These are phyloP conservation scores for Aspergillus nomiae DNA, from an alignment of 2,329 filamentous ascomycete genomes.

Conservation along the genomic window DNA sequence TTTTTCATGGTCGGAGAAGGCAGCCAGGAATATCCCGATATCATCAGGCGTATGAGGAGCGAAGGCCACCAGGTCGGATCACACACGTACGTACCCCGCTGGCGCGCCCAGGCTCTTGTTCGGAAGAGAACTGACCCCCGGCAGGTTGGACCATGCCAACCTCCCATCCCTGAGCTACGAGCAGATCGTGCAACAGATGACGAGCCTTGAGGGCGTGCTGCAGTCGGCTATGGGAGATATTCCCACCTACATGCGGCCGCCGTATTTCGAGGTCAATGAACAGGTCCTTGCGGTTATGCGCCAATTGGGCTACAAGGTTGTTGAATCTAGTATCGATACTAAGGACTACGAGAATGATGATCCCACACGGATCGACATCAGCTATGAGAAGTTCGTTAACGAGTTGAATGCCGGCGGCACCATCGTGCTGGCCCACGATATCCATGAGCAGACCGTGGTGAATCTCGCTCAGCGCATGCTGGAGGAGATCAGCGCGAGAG, in stretches of 20 bases:
- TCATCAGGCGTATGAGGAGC: slow-evolving; percentile 31
- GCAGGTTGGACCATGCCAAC: slow-evolving; percentile 44
- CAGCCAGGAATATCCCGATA: slow-evolving; percentile 25
- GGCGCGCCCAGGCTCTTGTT: not conserved
- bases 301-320: slow-evolving; percentile 49
- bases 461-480: slow-evolving; percentile 37
- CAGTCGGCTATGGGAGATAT: slow-evolving; percentile 44
- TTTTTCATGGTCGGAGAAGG: slow-evolving; percentile 61
- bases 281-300: slow-evolving; percentile 38
- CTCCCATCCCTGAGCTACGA: slow-evolving; percentile 36
- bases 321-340: slow-evolving; percentile 46
- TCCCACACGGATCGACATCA: slow-evolving; percentile 29
- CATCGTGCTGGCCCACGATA: slow-evolving; percentile 41
- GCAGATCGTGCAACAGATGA: slow-evolving; percentile 43
- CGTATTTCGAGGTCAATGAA: slow-evolving; percentile 42
- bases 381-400: slow-evolving; percentile 33
- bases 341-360: slow-evolving; percentile 44
- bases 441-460: slow-evolving; percentile 39
- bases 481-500: slow-evolving; percentile 41
- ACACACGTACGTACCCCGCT: slow-evolving; percentile 42
- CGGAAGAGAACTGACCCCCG: not conserved
- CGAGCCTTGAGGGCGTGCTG: slow-evolving; percentile 43
- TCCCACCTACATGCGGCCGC: slow-evolving; percentile 53
- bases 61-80: slow-evolving; percentile 52
- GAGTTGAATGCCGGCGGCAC: slow-evolving; percentile 35